Percentiles rank a stretch among this genome's conserved stretches.
phyloP scores from a whole-genome alignment of 2,329 filamentous ascomycete genomes.

The Hypoxylon sp. region DNA sequence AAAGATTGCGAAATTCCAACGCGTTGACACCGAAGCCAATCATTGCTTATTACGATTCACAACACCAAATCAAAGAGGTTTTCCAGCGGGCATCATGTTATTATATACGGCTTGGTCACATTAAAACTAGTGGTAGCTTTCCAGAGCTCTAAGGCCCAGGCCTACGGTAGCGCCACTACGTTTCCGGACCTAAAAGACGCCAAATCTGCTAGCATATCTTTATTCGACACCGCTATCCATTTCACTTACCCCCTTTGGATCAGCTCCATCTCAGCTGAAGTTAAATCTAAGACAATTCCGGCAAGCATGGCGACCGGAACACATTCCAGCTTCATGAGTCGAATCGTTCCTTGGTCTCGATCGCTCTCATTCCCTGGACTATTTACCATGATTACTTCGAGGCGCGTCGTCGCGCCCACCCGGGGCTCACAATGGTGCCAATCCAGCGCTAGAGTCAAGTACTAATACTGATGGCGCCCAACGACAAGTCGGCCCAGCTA shows the following conservation, averaged over 20 bases:
- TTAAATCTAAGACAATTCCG: slow-evolving; percentile 32
- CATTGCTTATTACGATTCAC: not conserved
- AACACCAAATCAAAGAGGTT: not conserved
- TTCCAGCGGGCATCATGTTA: not conserved
- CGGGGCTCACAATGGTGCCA: slow-evolving; percentile 14
- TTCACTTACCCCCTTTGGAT: slow-evolving; percentile 25
- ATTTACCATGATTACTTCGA: slow-evolving; percentile 29
- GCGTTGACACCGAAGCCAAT: not conserved
- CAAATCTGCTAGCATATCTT: slow-evolving; percentile 27
- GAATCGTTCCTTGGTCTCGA: slow-evolving; percentile 30
- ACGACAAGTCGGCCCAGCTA: not conserved
- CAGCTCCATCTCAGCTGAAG: slow-evolving; percentile 29
- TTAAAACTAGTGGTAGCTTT: slow-evolving; percentile 8
- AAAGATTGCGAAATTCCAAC: slow-evolving; percentile 13
- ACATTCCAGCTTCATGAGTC: slow-evolving; percentile 25
- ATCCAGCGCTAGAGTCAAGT: slow-evolving; percentile 13
- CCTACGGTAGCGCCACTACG: slow-evolving; percentile 23
- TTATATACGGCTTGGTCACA: not conserved
- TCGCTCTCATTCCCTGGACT: slow-evolving; percentile 22
- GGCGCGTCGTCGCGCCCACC: slow-evolving; percentile 2
- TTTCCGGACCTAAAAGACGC: slow-evolving; percentile 19
- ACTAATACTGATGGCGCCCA: slow-evolving; percentile 18
- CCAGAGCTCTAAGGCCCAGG: slow-evolving; percentile 17
- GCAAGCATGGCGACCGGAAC: slow-evolving; percentile 19
- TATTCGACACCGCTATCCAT: slow-evolving; percentile 29